Conservation (phyloP, 2,329 filamentous ascomycete genomes). For the Herpotrichia juniperi region DNA sequence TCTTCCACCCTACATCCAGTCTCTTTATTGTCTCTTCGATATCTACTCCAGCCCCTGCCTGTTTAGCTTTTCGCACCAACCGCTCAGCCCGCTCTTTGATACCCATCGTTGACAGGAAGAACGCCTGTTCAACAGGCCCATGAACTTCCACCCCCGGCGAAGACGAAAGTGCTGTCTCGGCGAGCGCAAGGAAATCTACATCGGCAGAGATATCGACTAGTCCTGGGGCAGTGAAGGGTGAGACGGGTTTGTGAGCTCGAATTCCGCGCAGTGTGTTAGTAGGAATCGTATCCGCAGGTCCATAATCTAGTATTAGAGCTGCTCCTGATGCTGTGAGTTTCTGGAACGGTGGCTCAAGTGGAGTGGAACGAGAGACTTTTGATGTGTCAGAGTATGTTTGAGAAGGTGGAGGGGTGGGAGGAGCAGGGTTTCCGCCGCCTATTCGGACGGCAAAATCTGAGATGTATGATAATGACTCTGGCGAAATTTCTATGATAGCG, state of each 20-base stretch:
- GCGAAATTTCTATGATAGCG: constrained; percentile 86
- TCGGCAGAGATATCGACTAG: constrained; percentile 89
- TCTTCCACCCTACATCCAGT: constrained; percentile 76
- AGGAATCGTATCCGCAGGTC: constrained; percentile 77
- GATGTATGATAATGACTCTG: constrained; percentile 81
- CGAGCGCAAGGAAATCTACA: constrained; percentile 88
- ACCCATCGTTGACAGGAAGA: constrained; percentile 81
- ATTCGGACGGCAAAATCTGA: constrained; percentile 84
- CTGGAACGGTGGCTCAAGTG: constrained; percentile 47
- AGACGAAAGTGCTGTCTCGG: constrained; percentile 77
- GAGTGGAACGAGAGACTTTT: constrained; percentile 13
- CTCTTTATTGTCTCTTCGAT: constrained; percentile 48
- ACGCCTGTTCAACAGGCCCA: constrained; percentile 84
- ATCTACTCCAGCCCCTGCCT: constrained; percentile 29
- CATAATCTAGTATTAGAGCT: constrained; percentile 95
- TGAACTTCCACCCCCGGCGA: constrained; percentile 87
- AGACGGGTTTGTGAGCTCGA: constrained; percentile 74
- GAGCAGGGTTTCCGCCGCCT: constrained; percentile 62
- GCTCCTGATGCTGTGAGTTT: constrained; percentile 76
- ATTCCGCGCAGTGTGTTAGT: constrained; percentile 92
- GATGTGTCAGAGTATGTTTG: constrained; percentile 1
- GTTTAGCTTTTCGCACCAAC: constrained; percentile 42
- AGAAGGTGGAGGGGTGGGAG: constrained; percentile 22
- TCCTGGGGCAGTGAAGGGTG: constrained; percentile 79
- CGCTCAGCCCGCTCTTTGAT: constrained; percentile 59